Evolutionary conservation across 1,284 basidiomycete species (phyloP).

Genomic region (Ceratobasidium theobromae): DNA sequence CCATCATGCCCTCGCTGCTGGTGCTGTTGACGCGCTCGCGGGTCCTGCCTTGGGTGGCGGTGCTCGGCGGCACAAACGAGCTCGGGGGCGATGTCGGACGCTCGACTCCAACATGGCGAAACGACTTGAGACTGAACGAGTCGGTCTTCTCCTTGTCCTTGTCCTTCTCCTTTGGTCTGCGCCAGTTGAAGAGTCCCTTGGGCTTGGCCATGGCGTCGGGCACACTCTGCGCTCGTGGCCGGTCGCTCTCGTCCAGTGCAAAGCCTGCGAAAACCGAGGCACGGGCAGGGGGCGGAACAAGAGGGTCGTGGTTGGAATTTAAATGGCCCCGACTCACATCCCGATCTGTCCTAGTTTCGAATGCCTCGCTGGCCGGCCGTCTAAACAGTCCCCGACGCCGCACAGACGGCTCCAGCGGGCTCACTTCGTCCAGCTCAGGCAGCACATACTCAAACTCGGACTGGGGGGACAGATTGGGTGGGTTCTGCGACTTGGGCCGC

Average conservation of each 20-base stretch:
- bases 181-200: conserved; percentile 8
- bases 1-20: conserved; percentile 15
- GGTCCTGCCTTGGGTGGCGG: not conserved
- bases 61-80: not conserved
- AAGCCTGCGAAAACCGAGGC: conserved; percentile 31
- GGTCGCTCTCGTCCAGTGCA: not conserved
- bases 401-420: too few species aligned
- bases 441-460: conserved; percentile 5
- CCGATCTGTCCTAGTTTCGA: too few species aligned
- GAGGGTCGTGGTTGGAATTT: conserved; percentile 23
- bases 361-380: too few species aligned
- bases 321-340: not conserved
- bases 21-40: conserved; percentile 21
- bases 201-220: not conserved
- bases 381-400: too few species aligned
- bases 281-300: conserved; percentile 24
- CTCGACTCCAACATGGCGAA: conserved; percentile 25
- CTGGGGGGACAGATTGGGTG: conserved; percentile 1
- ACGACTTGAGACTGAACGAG: conserved; percentile 23
- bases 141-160: too few species aligned
- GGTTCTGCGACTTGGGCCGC: not conserved
- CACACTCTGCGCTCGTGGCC: not conserved
- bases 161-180: too few species aligned
- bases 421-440: conserved; percentile 5
- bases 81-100: not conserved